Evolutionary conservation across 768 basidiomycete species (phyloP).

Genomic region (Dendrothele bispora): DNA sequence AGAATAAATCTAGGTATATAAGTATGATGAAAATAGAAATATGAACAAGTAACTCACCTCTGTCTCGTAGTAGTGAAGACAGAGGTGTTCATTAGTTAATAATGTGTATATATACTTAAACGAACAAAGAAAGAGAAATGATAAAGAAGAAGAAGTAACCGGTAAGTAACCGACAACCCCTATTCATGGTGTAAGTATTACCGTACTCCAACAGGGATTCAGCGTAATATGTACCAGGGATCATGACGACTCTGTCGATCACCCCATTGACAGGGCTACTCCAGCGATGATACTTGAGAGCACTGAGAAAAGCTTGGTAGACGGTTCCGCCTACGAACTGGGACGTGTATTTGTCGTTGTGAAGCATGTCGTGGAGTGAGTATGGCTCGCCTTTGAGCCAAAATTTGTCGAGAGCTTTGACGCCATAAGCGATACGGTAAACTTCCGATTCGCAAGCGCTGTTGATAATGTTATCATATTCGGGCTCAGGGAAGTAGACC

Average conservation of each 20-base stretch:
- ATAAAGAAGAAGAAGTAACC: no score
- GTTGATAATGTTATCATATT: constrained; percentile 36
- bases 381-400: constrained; percentile 66
- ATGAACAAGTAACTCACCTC: no score
- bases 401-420: constrained; percentile 45
- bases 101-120: no score
- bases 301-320: constrained; percentile 58
- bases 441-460: constrained; percentile 56
- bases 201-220: no score
- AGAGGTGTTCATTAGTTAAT: no score
- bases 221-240: constrained; percentile 55
- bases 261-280: constrained; percentile 53
- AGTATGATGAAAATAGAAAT: no score
- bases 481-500: constrained; percentile 17
- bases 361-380: constrained; percentile 57
- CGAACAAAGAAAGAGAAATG: no score
- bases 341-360: constrained; percentile 35
- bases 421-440: constrained; percentile 38
- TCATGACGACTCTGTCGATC: constrained; percentile 37
- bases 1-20: no score
- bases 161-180: no score
- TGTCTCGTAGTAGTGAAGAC: no score
- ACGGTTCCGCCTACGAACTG: constrained; percentile 51
- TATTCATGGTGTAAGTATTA: no score
- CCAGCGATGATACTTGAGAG: constrained; percentile 63